These are phyloP conservation scores for Theileria annulata DNA, from an alignment of 169 alveolate genomes.

Conservation along the genomic window DNA sequence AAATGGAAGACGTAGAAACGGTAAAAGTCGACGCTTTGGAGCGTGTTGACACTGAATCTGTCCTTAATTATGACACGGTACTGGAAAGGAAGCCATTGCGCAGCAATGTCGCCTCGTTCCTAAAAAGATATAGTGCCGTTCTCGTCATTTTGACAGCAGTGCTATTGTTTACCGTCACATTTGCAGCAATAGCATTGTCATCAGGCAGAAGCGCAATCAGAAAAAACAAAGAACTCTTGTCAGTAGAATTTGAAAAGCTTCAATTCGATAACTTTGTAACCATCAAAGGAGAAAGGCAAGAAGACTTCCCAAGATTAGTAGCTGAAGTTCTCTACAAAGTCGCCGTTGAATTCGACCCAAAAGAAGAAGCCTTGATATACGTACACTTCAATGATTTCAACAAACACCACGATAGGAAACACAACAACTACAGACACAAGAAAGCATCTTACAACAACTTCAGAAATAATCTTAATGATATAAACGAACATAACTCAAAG, in stretches of 20 bases:
- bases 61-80: conserved; percentile 20
- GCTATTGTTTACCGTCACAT: conserved; percentile 1
- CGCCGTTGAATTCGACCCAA: background rate
- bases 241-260: conserved; percentile 6
- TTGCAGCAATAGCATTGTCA: conserved; percentile 14
- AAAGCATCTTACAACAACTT: conserved; percentile 16
- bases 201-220: background rate
- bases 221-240: background rate
- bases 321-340: conserved; percentile 23
- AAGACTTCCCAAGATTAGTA: conserved; percentile 34
- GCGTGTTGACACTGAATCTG: conserved; percentile 33
- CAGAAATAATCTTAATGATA: conserved; percentile 14
- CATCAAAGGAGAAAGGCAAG: conserved; percentile 30
- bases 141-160: background rate
- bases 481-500: conserved; percentile 44
- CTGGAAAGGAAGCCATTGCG: background rate
- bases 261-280: conserved; percentile 40
- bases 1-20: conserved; percentile 10
- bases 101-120: conserved; percentile 1
- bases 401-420: conserved; percentile 9
- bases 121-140: conserved; percentile 18
- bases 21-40: conserved; percentile 21
- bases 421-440: conserved; percentile 22
- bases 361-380: conserved; percentile 14
- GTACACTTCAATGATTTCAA: conserved; percentile 40